These are phyloP conservation scores for Dendryphion nanum DNA, from an alignment of 2,329 filamentous ascomycete genomes.

Conservation along the genomic window DNA sequence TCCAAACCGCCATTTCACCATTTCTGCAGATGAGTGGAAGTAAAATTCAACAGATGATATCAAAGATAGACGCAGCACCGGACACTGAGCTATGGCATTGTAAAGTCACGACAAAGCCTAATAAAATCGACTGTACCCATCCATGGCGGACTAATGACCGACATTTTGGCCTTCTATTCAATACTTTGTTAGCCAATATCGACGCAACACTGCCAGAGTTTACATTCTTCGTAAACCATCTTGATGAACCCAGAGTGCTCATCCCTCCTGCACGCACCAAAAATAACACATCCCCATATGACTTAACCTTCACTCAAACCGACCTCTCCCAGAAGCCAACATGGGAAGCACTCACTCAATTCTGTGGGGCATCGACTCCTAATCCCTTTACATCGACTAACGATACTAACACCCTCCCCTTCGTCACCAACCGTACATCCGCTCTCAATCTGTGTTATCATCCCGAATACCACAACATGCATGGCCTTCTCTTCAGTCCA, in stretches of 20 bases:
- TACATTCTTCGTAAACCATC: slow-evolving; percentile 7
- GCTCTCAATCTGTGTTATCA: slow-evolving; percentile 12
- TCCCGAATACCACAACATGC: slow-evolving; percentile 40
- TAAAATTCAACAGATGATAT: slow-evolving; percentile 1
- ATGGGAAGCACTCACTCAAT: background rate
- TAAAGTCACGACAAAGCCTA: slow-evolving; percentile 1
- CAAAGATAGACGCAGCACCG: background rate
- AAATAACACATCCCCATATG: slow-evolving; percentile 3
- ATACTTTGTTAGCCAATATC: slow-evolving; percentile 3
- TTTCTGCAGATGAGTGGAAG: slow-evolving; percentile 38
- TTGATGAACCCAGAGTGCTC: slow-evolving; percentile 10
- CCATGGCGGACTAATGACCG: slow-evolving; percentile 2
- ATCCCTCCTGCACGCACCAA: slow-evolving; percentile 3
- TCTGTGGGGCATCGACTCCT: background rate
- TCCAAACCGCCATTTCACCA: slow-evolving; percentile 42
- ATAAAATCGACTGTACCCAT: slow-evolving; percentile 2
- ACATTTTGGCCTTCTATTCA: background rate
- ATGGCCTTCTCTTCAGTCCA: slow-evolving; percentile 50
- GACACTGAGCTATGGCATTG: slow-evolving; percentile 8
- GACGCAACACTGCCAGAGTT: slow-evolving; percentile 7
- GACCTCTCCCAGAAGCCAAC: background rate
- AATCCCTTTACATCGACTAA: background rate
- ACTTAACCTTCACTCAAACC: background rate
- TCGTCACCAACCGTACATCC: slow-evolving; percentile 1
- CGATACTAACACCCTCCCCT: background rate